Evolutionary conservation across 345 rosid species (phyloP).

Genomic region (Bruguiera parviflora): DNA sequence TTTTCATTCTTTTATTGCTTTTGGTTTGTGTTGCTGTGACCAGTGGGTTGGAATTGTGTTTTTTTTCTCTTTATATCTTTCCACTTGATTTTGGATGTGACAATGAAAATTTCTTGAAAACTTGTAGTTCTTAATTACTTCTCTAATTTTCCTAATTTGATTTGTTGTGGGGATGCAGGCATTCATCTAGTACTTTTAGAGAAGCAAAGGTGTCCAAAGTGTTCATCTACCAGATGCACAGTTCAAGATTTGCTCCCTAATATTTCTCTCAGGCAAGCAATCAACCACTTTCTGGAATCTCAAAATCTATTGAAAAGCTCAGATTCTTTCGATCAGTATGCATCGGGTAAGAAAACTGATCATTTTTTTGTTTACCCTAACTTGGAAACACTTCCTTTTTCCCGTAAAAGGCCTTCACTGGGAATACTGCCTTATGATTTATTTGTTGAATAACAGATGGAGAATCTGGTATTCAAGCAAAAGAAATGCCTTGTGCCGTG

Average conservation of each 20-base stretch:
- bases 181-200: constrained; percentile 34
- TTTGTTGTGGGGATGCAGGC: constrained; percentile 29
- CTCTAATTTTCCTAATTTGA: neutral
- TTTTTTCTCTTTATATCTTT: too few relatives aligned
- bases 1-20: neutral
- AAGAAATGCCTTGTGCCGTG: constrained; percentile 33
- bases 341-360: constrained; percentile 35
- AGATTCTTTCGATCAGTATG: constrained; percentile 28
- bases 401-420: neutral
- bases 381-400: neutral
- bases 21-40: too few relatives aligned
- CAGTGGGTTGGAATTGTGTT: too few relatives aligned
- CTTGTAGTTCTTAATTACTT: too few relatives aligned
- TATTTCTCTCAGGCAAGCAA: constrained; percentile 48
- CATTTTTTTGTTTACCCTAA: neutral
- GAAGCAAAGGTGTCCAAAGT: constrained; percentile 48
- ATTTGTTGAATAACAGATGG: constrained; percentile 35
- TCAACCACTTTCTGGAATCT: constrained; percentile 37
- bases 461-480: constrained; percentile 52
- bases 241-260: constrained; percentile 48
- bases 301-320: constrained; percentile 25
- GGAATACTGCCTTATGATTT: neutral
- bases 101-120: too few relatives aligned
- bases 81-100: too few relatives aligned
- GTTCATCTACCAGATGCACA: constrained; percentile 35